phyloP scores from a whole-genome alignment of 2,329 filamentous ascomycete genomes.

The Trematosphaeria pertusa region DNA sequence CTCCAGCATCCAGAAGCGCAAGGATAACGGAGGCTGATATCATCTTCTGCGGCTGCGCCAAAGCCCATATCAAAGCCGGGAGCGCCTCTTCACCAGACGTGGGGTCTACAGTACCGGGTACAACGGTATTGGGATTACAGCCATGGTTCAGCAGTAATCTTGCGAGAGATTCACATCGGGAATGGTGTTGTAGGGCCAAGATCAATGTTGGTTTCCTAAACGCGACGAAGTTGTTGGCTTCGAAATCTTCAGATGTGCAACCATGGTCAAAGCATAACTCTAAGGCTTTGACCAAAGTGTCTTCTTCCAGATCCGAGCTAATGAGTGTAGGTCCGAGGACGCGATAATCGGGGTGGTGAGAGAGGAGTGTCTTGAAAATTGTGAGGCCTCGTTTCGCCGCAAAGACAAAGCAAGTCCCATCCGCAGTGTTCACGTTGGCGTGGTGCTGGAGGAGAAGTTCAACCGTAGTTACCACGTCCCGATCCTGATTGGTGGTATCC shows the following conservation, averaged over 20 bases:
- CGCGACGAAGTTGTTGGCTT: conserved; percentile 12
- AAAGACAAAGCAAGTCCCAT: conserved; percentile 40
- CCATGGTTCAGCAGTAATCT: conserved; percentile 32
- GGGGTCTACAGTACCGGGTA: conserved; percentile 54
- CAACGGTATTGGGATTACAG: conserved; percentile 50
- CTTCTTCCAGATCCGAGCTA: conserved; percentile 58
- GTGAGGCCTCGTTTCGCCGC: conserved; percentile 31
- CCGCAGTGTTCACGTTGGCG: conserved; percentile 39
- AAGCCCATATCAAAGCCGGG: conserved; percentile 66
- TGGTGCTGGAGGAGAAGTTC: conserved; percentile 33
- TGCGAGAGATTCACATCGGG: conserved; percentile 27
- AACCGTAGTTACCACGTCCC: conserved; percentile 21
- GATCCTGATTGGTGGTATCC: conserved; percentile 14
- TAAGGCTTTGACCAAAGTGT: conserved; percentile 51
- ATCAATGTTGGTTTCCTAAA: conserved; percentile 29
- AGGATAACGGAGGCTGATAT: conserved; percentile 66
- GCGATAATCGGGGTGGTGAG: conserved; percentile 57
- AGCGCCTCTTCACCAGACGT: conserved; percentile 62
- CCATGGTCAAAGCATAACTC: conserved; percentile 63
- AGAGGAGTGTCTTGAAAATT: conserved; percentile 36
- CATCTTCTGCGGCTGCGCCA: conserved; percentile 68
- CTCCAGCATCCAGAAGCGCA: conserved; percentile 62
- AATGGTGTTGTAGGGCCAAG: conserved; percentile 34
- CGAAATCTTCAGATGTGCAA: conserved; percentile 30
- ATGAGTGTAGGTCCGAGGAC: conserved; percentile 66